A percentile compares a stretch with the other conserved stretches of the same genome.
These are phyloP conservation scores for Penicillium cataractarum DNA, from an alignment of 495 filamentous ascomycete species.

Conservation along the genomic window DNA sequence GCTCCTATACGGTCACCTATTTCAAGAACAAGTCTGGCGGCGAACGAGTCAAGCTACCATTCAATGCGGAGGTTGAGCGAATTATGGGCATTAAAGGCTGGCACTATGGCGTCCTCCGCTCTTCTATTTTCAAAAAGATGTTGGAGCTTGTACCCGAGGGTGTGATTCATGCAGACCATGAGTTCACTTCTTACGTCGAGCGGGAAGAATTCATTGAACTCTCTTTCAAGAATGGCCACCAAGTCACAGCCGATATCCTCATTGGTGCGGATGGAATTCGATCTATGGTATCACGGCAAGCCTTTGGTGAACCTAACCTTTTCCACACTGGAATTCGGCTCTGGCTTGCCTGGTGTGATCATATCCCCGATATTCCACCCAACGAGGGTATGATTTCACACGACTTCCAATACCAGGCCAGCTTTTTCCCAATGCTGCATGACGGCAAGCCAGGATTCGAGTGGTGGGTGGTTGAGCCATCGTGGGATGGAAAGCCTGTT, in stretches of 20 bases:
- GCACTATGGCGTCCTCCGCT: slow-evolving; percentile 27
- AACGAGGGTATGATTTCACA: slow-evolving; percentile 22
- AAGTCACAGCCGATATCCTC: slow-evolving; percentile 21
- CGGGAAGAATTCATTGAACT: slow-evolving; percentile 12
- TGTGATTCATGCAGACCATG: slow-evolving; percentile 16
- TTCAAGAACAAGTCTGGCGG: slow-evolving; percentile 11
- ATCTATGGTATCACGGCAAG: slow-evolving; percentile 21
- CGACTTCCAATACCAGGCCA: slow-evolving; percentile 22
- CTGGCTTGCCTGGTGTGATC: slow-evolving; percentile 28
- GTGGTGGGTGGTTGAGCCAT: slow-evolving; percentile 29
- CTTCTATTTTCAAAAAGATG: slow-evolving; percentile 25
- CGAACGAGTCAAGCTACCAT: slow-evolving; percentile 22
- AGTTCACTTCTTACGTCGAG: slow-evolving; percentile 15
- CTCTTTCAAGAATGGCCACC: slow-evolving; percentile 16
- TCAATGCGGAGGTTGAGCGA: slow-evolving; percentile 21
- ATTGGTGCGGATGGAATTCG: slow-evolving; percentile 26
- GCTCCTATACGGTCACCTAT: slow-evolving; percentile 18
- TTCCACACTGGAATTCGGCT: slow-evolving; percentile 24
- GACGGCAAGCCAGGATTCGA: slow-evolving; percentile 27
- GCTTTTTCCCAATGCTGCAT: slow-evolving; percentile 27
- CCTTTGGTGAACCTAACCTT: slow-evolving; percentile 21
- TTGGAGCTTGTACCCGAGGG: slow-evolving; percentile 18
- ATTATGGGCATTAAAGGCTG: slow-evolving; percentile 28
- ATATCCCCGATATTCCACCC: slow-evolving; percentile 17
- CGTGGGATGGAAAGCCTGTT: slow-evolving; percentile 21